Base-by-base conservation (phyloP, 2,329 filamentous ascomycete species). In the Sclerotinia nivalis region DNA sequence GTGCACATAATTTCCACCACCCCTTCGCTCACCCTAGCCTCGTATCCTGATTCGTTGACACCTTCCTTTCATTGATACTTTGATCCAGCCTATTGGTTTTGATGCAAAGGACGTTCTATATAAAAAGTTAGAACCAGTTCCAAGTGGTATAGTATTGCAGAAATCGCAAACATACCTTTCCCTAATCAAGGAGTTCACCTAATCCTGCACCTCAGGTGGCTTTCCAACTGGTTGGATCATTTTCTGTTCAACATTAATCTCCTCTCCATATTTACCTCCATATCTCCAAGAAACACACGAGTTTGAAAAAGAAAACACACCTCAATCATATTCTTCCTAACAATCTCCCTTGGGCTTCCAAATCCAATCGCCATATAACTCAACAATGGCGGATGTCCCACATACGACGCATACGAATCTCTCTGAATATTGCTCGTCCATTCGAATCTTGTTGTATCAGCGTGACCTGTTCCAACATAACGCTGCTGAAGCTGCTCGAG, bases 371-470 rank as follows among this genome's bases (percentile, higher is more conserved):
- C 87, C 84, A 97, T 93, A 80, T 97, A 97, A 52, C 92, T 89
- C 22, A 98, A 85, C 71, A 97, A 85, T 10, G 93, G 91, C 22
- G 93, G 92, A 79, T 99, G 96, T 28, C 96, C 96, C 73, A 96
- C 87, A 77, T 97, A 94, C 73, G 90, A 93, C 28, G 93, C 88
- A 79, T 95, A 94, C 31, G 91, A 96, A 83, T 99, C 96, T 80
- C 96, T 93, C 79, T 93, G 88, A 79, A 98, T 95, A 83, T 98
- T 99, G 71, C 92, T 94, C 65, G 91, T 91, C 93, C 94, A 99
- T 83, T 99, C 96, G 89, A 96, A 96, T 81, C 93, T 96, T 37
- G 93, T 97, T 20, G 95, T 98, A 83, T 99, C 96, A 56, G 95
- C 93, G 81, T 97, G 94, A 34, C 96, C 96, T 5, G 96, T 98